Evolutionary conservation across 1,284 basidiomycete genomes (phyloP), one percentile per base, ranked within the genome.

Genomic region (Coniferiporia weirii): DNA sequence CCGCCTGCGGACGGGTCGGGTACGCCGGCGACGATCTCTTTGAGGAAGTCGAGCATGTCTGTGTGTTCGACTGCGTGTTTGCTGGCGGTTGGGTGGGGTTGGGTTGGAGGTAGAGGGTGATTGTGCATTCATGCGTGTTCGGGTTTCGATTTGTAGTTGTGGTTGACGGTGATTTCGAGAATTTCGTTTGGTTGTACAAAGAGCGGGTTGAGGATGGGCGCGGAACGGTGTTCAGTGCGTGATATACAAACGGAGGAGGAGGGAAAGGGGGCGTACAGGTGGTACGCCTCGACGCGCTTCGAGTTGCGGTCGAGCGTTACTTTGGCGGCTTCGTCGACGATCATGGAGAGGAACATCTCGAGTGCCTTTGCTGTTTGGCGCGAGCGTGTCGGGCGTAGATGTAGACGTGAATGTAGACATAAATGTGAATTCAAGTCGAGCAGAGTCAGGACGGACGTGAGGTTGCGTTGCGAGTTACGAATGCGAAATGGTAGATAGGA

Each of bases 41-140:
- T 93, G 50, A 98, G 81, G 72, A 99, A 99, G 73, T 99, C 96
- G 63, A 98, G 87, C 76, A 88, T 91, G 62, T 95, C 88, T 36
- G 87, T 91, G 9, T 85, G 88, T 64, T 94, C 88, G 7, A 98
- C 87, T 0, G 95, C 92, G 66, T 95, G 90, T 80, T 99, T 99
- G 63, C 96, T 98, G 12, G 44, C 17, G 8, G 9, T 5, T 70
- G 12, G 8, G 48, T 9, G 40, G 20, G 43, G 15, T 45, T 35
- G 47, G 17, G 38, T 10, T 45, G 35, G 47, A 7, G 27, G n/a
- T n/a, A n/a, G n/a, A n/a, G n/a, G n/a, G n/a, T n/a, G n/a, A n/a
- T n/a, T n/a, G n/a, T n/a, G n/a, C n/a, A n/a, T n/a, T n/a, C n/a
- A n/a, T n/a, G n/a, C n/a, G n/a, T n/a, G n/a, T n/a, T n/a, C n/a